Evolutionary conservation across 1,139 yeast genomes (phyloP).

Genomic region (Geotrichum phurueaensis): DNA sequence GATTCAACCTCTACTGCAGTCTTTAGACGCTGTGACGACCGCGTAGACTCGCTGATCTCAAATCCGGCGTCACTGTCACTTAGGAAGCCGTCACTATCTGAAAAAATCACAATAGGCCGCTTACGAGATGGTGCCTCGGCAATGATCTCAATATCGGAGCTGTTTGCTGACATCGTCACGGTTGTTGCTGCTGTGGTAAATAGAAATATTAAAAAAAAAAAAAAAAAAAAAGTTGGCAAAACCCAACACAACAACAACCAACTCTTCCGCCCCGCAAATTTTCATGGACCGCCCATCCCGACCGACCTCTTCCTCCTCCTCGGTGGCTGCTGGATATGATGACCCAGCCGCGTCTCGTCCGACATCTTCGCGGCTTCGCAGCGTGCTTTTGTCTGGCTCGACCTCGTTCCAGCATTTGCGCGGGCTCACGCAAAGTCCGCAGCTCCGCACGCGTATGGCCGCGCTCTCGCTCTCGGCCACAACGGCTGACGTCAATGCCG

Average conservation of each 20-base stretch:
- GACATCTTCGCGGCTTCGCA: background rate
- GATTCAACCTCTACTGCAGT: background rate
- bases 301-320: background rate
- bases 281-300: background rate
- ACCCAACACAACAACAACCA: background rate
- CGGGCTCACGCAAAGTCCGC: constrained; percentile 13
- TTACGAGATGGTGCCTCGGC: background rate
- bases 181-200: background rate
- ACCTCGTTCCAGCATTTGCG: background rate
- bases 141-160: background rate
- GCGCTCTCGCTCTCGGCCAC: constrained; percentile 13
- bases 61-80: background rate
- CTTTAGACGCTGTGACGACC: background rate
- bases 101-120: background rate
- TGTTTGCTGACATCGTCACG: background rate
- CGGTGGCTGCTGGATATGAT: background rate
- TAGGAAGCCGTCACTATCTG: background rate
- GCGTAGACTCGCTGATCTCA: background rate
- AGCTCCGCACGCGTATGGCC: constrained; percentile 17
- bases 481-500: background rate
- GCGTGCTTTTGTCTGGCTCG: background rate
- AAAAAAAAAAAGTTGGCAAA: background rate
- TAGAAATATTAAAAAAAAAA: background rate
- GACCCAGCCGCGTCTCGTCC: background rate
- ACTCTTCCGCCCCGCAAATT: background rate